phyloP scores from a whole-genome alignment of 2,329 filamentous ascomycete genomes.

The Aurifilum marmelostoma region DNA sequence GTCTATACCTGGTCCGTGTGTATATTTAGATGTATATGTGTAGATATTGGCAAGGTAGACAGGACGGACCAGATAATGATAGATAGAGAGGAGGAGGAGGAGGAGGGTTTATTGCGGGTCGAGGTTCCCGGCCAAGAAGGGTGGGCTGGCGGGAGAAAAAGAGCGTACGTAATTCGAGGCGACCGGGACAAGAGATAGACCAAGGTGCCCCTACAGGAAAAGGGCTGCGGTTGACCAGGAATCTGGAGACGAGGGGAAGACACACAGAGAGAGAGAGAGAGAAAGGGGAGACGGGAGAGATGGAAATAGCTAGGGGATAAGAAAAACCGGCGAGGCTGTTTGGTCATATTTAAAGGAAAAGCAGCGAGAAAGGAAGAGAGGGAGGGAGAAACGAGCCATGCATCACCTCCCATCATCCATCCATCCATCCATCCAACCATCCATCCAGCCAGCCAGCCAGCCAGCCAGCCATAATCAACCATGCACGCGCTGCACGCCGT shows the following conservation, averaged over 20 bases:
- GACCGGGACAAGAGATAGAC: not conserved
- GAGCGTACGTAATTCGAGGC: constrained; percentile 1
- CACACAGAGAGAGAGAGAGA: not conserved
- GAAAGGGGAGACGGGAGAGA: not conserved
- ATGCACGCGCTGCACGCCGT: not conserved
- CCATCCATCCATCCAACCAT: not conserved
- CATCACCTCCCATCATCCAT: not conserved
- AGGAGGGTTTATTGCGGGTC: not conserved
- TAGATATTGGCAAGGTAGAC: not conserved
- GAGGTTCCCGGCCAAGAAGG: not conserved
- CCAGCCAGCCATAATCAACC: constrained; percentile 2
- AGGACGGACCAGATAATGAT: not conserved
- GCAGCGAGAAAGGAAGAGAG: not conserved
- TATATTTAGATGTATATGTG: not conserved
- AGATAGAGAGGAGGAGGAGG: too few relatives aligned
- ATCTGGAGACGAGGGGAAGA: not conserved
- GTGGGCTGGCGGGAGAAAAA: not conserved
- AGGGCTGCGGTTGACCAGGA: not conserved
- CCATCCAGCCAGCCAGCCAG: too few relatives aligned
- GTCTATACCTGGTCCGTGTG: not conserved
- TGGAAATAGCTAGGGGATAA: not conserved
- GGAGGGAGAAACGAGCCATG: not conserved
- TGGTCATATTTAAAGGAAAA: not conserved
- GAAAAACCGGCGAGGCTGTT: not conserved
- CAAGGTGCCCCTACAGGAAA: not conserved